phyloP scores from a whole-genome alignment of 306 rosid genomes.

The Quercus engelmannii region DNA sequence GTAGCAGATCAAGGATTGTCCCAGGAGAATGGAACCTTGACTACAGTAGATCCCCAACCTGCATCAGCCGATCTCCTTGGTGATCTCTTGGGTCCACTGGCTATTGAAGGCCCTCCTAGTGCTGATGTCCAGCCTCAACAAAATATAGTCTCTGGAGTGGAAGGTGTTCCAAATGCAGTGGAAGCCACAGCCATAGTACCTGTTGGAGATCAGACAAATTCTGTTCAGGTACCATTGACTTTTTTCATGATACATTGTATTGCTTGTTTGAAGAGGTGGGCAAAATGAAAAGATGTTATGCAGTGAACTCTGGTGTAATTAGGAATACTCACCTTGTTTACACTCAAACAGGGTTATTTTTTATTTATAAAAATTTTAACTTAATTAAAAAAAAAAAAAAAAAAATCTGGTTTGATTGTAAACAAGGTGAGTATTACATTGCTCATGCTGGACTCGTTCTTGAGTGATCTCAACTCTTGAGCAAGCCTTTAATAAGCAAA shows the following conservation, averaged over 20 bases:
- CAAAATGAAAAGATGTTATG: neutral
- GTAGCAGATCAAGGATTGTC: conserved; percentile 43
- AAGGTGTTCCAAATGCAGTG: conserved; percentile 38
- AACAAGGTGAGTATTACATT: neutral
- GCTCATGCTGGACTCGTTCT: neutral
- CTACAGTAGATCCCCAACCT: conserved; percentile 53
- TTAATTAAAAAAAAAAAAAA: neutral
- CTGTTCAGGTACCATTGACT: conserved; percentile 65
- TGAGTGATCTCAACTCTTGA: neutral
- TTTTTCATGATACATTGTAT: neutral
- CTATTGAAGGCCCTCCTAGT: conserved; percentile 92
- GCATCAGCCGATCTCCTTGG: conserved; percentile 67
- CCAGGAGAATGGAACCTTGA: conserved; percentile 71
- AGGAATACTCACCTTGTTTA: neutral
- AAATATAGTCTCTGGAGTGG: conserved; percentile 44
- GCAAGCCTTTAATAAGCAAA: neutral
- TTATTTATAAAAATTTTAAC: neutral
- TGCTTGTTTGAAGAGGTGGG: neutral
- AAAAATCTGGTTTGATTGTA: neutral
- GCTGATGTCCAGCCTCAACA: conserved; percentile 39
- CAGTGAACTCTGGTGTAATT: neutral
- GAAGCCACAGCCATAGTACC: conserved; percentile 90
- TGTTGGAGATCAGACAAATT: conserved; percentile 67
- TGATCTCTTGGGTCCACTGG: conserved; percentile 91
- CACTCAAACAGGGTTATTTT: no score